These are phyloP conservation scores for Metschnikowia bowlesiae DNA, from an alignment of 805 yeast genomes.

Conservation along the genomic window DNA sequence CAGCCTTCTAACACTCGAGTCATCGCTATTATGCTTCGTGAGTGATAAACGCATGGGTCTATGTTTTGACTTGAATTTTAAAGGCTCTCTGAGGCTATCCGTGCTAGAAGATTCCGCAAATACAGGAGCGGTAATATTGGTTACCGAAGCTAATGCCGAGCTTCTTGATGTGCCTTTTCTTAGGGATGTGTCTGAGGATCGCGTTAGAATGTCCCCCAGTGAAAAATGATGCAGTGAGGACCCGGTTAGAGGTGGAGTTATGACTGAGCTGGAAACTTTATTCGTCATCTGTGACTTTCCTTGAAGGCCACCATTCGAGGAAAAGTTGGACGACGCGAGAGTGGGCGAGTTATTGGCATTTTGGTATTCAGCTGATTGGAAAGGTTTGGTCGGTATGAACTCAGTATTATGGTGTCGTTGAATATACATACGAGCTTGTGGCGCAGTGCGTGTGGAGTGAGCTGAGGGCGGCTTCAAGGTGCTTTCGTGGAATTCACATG, in stretches of 20 bases:
- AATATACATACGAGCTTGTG: not conserved
- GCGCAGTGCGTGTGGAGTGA: not conserved
- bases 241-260: not conserved
- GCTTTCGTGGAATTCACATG: slow-evolving; percentile 31
- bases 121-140: slow-evolving; percentile 4
- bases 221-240: not conserved
- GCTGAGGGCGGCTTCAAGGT: slow-evolving; percentile 1
- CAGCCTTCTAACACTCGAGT: not conserved
- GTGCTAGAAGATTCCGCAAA: slow-evolving; percentile 2
- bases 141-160: not conserved
- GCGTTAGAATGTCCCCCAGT: not conserved
- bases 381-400: not conserved
- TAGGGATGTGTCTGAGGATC: not conserved
- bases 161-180: not conserved
- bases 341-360: not conserved
- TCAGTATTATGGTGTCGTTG: not conserved
- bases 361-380: not conserved
- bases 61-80: slow-evolving; percentile 33
- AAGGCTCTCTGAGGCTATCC: slow-evolving; percentile 11
- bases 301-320: not conserved
- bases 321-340: not conserved
- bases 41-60: slow-evolving; percentile 39
- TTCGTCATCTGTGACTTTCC: not conserved
- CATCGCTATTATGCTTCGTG: slow-evolving; percentile 19
- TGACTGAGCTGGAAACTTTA: not conserved